Evolutionary conservation across 2,329 filamentous ascomycete species (phyloP).

Genomic region (Sphaceloma murrayae): DNA sequence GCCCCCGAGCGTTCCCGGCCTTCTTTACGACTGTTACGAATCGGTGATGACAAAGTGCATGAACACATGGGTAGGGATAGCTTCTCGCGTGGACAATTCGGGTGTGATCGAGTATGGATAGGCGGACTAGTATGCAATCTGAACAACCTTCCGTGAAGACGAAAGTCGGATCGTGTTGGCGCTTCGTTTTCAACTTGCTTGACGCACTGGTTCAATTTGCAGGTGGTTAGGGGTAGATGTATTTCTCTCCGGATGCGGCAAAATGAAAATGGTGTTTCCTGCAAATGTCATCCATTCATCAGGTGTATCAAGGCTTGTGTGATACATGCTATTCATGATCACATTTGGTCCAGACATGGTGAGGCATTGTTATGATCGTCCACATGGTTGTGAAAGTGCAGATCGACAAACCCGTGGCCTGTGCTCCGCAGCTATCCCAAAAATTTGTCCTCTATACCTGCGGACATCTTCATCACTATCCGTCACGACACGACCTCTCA

Average conservation of each 20-base stretch:
- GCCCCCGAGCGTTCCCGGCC: constrained; percentile 1
- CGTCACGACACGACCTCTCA: background rate
- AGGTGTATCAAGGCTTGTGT: background rate
- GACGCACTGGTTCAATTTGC: constrained; percentile 10
- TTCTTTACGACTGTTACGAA: constrained; percentile 20
- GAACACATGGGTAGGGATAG: constrained; percentile 6
- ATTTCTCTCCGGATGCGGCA: constrained; percentile 16
- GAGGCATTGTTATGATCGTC: too few relatives aligned
- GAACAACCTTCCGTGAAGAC: background rate
- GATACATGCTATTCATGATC: background rate
- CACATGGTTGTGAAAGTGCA: background rate
- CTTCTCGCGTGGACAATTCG: background rate
- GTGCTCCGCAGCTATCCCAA: constrained; percentile 15
- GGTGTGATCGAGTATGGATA: constrained; percentile 3
- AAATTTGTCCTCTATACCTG: constrained; percentile 14
- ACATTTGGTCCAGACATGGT: too few relatives aligned
- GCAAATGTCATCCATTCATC: background rate
- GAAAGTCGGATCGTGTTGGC: constrained; percentile 3
- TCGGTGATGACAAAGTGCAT: constrained; percentile 23
- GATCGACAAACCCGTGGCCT: constrained; percentile 13
- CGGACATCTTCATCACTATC: background rate
- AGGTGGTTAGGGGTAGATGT: constrained; percentile 13
- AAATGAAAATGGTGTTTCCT: constrained; percentile 15
- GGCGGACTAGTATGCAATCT: background rate
- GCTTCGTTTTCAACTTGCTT: background rate